Evolutionary conservation across 108 stramenopile species (phyloP).

Genomic region (Stephanodiscus minutulus): DNA sequence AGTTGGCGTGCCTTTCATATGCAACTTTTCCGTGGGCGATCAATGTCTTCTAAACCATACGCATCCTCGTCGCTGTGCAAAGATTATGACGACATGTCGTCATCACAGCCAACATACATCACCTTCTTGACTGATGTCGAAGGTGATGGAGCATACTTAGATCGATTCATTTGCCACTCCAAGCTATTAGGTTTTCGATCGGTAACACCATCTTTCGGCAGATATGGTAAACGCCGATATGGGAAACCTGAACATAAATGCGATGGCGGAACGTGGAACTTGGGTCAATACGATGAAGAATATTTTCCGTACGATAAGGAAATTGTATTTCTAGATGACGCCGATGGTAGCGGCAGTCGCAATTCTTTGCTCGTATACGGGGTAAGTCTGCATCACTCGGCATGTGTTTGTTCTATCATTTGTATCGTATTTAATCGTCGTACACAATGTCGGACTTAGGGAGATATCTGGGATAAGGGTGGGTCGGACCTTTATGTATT

Average conservation of each 20-base stretch:
- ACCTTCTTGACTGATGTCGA: conserved; percentile 82
- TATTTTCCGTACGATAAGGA: conserved; percentile 71
- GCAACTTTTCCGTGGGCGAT: not conserved
- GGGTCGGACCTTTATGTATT: conserved; percentile 83
- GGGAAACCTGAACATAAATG: conserved; percentile 13
- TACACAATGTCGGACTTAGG: too few relatives aligned
- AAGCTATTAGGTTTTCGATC: conserved; percentile 64
- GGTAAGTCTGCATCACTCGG: conserved; percentile 10
- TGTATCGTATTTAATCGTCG: not conserved
- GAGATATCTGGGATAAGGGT: conserved; percentile 90
- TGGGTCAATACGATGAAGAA: conserved; percentile 26
- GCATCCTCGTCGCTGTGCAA: not conserved
- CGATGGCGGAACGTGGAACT: conserved; percentile 19
- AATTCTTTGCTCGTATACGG: conserved; percentile 40
- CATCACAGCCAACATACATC: conserved; percentile 13
- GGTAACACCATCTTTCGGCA: conserved; percentile 28
- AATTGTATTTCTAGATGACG: conserved; percentile 60
- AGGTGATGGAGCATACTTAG: conserved; percentile 81
- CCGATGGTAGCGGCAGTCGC: conserved; percentile 7
- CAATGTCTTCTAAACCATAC: not conserved
- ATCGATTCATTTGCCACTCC: conserved; percentile 77
- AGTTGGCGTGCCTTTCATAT: not conserved
- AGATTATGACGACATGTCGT: not conserved
- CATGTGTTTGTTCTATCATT: not conserved
- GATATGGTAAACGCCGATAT: conserved; percentile 9